Percentiles rank a stretch among this genome's conserved stretches.
Conservation (phyloP, 805 yeast species). For the Debaryomyces castellii region DNA sequence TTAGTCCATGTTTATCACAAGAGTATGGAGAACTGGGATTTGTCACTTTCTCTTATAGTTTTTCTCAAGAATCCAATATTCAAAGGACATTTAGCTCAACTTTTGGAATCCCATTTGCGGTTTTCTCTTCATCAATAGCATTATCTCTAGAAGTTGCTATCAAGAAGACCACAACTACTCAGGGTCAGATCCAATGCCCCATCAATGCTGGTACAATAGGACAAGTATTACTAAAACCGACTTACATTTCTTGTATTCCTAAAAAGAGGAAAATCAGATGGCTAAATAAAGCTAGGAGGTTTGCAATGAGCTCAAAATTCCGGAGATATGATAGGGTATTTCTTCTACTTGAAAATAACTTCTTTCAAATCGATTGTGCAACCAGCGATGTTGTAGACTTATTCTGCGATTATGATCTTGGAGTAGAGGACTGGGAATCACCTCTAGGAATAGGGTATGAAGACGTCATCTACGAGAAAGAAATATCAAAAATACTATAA, state of each 20-base stretch:
- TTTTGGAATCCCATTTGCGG: conserved; percentile 1
- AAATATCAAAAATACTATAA: background rate
- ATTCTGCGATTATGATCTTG: conserved; percentile 17
- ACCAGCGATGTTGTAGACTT: conserved; percentile 21
- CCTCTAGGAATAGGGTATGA: conserved; percentile 18
- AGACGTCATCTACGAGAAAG: background rate
- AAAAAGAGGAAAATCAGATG: conserved; percentile 12
- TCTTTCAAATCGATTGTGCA: conserved; percentile 17
- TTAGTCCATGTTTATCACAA: conserved; percentile 16
- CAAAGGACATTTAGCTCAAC: background rate
- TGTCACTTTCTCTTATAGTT: conserved; percentile 9
- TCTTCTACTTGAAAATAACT: conserved; percentile 10
- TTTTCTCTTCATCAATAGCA: conserved; percentile 2
- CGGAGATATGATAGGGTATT: conserved; percentile 6
- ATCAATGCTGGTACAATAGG: conserved; percentile 16
- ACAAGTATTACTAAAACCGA: conserved; percentile 19
- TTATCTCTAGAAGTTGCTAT: conserved; percentile 1
- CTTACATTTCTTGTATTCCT: conserved; percentile 9
- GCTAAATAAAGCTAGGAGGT: conserved; percentile 8
- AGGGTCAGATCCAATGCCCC: conserved; percentile 13
- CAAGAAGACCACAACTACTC: background rate
- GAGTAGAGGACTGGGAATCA: conserved; percentile 17
- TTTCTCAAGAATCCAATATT: background rate
- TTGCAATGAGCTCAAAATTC: conserved; percentile 11
- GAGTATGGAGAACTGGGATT: conserved; percentile 13